phyloP scores from a whole-genome alignment of 129 eudicot genomes.

The Lactuca sativa region DNA sequence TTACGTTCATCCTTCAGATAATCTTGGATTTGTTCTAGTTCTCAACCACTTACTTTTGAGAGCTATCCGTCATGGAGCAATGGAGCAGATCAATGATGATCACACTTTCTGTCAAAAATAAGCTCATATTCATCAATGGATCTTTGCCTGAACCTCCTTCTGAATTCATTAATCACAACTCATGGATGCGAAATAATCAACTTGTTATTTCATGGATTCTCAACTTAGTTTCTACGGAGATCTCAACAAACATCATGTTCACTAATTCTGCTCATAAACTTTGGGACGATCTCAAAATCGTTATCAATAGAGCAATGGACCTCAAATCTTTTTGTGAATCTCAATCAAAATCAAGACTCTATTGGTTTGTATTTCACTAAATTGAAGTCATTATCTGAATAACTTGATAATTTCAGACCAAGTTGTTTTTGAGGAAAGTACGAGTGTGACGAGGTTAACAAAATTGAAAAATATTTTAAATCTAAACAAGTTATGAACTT shows the following conservation, averaged over 20 bases:
- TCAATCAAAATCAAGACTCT: neutral
- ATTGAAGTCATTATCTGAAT: neutral
- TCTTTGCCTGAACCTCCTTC: neutral
- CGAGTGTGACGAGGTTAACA: neutral
- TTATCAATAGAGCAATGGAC: neutral
- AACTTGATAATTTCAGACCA: neutral
- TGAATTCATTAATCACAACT: neutral
- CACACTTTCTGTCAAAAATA: neutral
- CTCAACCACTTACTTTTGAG: no score
- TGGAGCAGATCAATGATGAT: neutral
- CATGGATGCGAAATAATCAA: neutral
- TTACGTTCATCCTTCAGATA: no score
- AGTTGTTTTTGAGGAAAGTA: neutral
- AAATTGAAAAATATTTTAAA: neutral
- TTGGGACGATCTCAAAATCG: neutral
- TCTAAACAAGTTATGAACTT: neutral
- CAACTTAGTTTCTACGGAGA: neutral
- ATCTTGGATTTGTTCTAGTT: no score
- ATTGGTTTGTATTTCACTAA: neutral
- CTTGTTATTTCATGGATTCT: conserved; percentile 2
- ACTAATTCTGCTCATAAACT: neutral
- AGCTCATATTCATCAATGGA: neutral
- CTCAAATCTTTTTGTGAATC: neutral
- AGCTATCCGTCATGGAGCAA: neutral
- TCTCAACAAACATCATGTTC: neutral